phyloP scores from a whole-genome alignment of 2,329 filamentous ascomycete genomes.

The Chaetoscypha palmicola region DNA sequence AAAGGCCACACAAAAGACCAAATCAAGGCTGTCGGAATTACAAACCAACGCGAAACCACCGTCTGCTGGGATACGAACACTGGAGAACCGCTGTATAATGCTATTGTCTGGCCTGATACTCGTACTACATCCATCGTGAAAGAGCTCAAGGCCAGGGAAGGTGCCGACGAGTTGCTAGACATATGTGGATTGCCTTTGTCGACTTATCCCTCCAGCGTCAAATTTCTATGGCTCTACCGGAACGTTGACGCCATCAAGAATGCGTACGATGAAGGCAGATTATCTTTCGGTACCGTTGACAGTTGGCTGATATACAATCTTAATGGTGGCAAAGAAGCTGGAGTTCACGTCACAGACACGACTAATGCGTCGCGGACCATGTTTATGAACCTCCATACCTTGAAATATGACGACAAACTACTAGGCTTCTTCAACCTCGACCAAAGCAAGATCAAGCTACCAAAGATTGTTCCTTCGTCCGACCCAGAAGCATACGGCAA shows the following conservation, averaged over 20 bases:
- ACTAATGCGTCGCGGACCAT: constrained; percentile 81
- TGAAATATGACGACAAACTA: constrained; percentile 67
- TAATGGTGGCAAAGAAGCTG: constrained; percentile 59
- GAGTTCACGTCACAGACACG: constrained; percentile 68
- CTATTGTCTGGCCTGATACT: constrained; percentile 83
- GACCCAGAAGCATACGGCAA: constrained; percentile 62
- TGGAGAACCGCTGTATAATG: constrained; percentile 70
- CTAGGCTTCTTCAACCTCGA: constrained; percentile 71
- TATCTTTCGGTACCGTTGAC: constrained; percentile 76
- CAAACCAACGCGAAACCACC: constrained; percentile 78
- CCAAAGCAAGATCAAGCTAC: constrained; percentile 59
- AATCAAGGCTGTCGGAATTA: constrained; percentile 68
- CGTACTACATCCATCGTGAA: constrained; percentile 64
- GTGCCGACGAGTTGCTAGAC: constrained; percentile 58
- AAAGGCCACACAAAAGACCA: constrained; percentile 59
- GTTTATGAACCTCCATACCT: constrained; percentile 76
- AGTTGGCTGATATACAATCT: constrained; percentile 76
- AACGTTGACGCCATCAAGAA: constrained; percentile 60
- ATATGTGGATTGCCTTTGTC: constrained; percentile 73
- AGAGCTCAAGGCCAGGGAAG: constrained; percentile 60
- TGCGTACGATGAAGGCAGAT: constrained; percentile 62
- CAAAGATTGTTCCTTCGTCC: constrained; percentile 71
- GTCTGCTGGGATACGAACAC: constrained; percentile 73
- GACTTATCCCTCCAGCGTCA: constrained; percentile 74
- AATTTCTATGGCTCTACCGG: constrained; percentile 69